Evolutionary conservation across 2,329 filamentous ascomycete species (phyloP), one percentile per base, ranked within the genome.

Genomic region (Diaporthe velutina): DNA sequence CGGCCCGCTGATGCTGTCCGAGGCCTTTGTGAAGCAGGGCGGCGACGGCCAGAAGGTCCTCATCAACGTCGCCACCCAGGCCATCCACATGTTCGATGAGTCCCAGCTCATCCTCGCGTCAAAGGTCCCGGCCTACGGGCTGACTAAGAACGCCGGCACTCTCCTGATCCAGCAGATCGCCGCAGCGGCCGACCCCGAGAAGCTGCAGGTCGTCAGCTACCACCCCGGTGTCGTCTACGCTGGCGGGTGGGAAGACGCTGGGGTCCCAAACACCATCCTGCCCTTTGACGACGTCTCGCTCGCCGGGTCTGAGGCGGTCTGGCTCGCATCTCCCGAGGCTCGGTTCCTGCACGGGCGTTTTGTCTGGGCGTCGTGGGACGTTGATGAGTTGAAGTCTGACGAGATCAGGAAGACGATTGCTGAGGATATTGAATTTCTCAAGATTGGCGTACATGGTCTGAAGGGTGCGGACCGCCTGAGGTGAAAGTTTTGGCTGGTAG

Each of bases 161-260:
- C 73, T 76, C 25, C 52, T 77, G 8, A 8, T 78, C 6, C 78
- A 78, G 73, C 74, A 77, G 48, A 66, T 80, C 17, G 79, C 80
- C 40, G 72, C 75, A 22, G 52, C 76, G 19, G 25, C 73, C 7
- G 22, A 66, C 48, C 60, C 78, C 4, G 74, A 77, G 40, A 58
- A 77, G 58, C 45, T 80, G 57, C 79, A 78, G 68, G 57, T 81
- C 28, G 5, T 80, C 67, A 79, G 66, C 66, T 81, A 73, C 70
- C 78, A 80, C 66, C 80, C 80, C 1, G 80, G 80, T 6, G 60
- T 71, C n/a, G 13, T 74, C 48, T 58, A 58, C n/a, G 25, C 50
- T 1, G 40, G 30, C 10, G 72, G 52, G 12, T 74, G 72, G 72
- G n/a, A 35, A 3, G 19, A 61, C 1, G 45, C 57, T 30, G 70